These are phyloP conservation scores for Saturnispora dispora DNA, from an alignment of 805 yeast species.

Conservation along the genomic window DNA sequence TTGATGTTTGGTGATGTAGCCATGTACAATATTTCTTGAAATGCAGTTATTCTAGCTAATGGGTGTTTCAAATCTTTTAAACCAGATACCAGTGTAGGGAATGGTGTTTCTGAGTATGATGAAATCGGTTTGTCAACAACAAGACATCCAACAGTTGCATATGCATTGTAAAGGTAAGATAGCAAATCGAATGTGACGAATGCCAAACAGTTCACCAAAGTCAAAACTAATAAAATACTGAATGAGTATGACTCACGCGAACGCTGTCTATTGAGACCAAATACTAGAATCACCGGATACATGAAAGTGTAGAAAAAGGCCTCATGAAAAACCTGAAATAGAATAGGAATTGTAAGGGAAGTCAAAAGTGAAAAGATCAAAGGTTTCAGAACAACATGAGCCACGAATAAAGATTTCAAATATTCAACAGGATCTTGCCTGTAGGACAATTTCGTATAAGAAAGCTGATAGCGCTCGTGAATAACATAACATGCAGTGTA, in stretches of 20 bases:
- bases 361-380: constrained; percentile 32
- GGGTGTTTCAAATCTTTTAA: constrained; percentile 40
- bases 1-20: constrained; percentile 41
- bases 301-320: constrained; percentile 33
- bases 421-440: constrained; percentile 32
- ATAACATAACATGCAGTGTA: constrained; percentile 45
- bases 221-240: background rate
- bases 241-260: constrained; percentile 33
- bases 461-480: constrained; percentile 47
- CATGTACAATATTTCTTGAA: constrained; percentile 64
- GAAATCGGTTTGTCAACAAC: constrained; percentile 57
- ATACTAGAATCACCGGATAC: constrained; percentile 23
- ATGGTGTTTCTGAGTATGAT: constrained; percentile 49
- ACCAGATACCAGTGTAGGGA: constrained; percentile 56
- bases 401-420: constrained; percentile 11
- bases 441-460: constrained; percentile 35
- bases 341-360: constrained; percentile 26
- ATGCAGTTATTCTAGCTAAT: constrained; percentile 54
- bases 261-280: constrained; percentile 31
- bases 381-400: constrained; percentile 18
- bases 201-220: constrained; percentile 11
- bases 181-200: constrained; percentile 35
- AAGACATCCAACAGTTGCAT: constrained; percentile 63
- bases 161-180: constrained; percentile 53
- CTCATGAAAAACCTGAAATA: constrained; percentile 31